Conservation (phyloP, 164 flowering plant genomes). For the Cinnamomum micranthum region DNA sequence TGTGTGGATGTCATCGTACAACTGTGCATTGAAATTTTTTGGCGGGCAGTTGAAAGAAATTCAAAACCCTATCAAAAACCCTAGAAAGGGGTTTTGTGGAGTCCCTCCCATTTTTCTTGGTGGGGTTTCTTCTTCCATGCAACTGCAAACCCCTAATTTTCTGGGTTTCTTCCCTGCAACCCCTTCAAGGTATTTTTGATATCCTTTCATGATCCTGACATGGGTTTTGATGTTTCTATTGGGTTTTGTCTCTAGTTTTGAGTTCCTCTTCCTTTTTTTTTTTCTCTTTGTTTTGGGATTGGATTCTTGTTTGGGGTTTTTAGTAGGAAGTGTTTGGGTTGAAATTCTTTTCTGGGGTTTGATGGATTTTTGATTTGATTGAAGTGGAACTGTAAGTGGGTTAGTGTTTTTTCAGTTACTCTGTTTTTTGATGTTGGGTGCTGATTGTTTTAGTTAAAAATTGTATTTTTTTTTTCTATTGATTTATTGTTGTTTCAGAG, state of each 20-base stretch:
- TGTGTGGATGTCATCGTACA: background rate
- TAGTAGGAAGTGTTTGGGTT: background rate
- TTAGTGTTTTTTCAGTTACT: too few species aligned
- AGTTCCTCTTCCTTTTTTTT: background rate
- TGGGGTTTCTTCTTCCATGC: background rate
- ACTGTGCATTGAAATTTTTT: slow-evolving; percentile 7
- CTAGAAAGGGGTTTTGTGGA: background rate
- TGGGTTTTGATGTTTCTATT: background rate
- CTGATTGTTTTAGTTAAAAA: too few species aligned
- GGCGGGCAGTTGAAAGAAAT: slow-evolving; percentile 5
- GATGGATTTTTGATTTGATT: background rate
- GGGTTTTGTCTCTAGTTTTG: background rate
- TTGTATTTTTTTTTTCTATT: too few species aligned
- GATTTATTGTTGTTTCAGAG: too few species aligned
- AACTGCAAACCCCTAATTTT: background rate
- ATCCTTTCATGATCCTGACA: background rate
- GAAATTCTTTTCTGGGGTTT: background rate
- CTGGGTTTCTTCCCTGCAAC: background rate
- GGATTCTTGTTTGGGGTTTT: background rate
- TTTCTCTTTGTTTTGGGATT: background rate
- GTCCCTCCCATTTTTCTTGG: background rate
- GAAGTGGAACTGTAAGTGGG: background rate
- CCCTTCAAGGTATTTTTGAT: background rate
- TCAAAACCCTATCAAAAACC: background rate
- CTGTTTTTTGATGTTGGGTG: too few species aligned